A percentile compares a stretch with the other conserved stretches of the same genome.
phyloP scores from a whole-genome alignment of 495 filamentous ascomycete species.

The Polyplosphaeria fusca region DNA sequence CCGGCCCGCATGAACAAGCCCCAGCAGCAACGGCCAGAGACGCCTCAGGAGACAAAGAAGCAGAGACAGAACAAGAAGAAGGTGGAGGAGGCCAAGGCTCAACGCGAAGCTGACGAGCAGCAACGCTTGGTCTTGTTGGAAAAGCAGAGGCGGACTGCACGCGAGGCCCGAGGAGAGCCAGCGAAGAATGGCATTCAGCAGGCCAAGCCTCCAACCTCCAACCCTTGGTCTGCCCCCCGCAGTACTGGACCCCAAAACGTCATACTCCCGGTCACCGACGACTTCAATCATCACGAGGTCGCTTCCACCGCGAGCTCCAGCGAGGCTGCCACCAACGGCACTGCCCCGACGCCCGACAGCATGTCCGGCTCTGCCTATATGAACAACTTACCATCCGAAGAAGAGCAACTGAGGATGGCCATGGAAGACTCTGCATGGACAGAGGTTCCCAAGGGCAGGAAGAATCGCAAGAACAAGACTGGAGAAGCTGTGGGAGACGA shows the following conservation, averaged over 20 bases:
- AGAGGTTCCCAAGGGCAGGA: conserved; percentile 62
- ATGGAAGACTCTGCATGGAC: conserved; percentile 66
- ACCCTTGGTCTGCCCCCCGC: conserved; percentile 52
- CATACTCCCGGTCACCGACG: conserved; percentile 80
- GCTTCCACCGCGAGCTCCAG: conserved; percentile 40
- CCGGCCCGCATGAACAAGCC: conserved; percentile 60
- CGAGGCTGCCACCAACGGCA: conserved; percentile 29
- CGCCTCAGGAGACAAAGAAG: conserved; percentile 75
- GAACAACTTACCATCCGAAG: conserved; percentile 70
- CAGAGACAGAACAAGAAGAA: conserved; percentile 83
- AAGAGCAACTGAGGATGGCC: conserved; percentile 76
- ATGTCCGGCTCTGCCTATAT: conserved; percentile 39
- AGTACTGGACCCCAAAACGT: conserved; percentile 47
- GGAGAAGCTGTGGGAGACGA: conserved; percentile 43
- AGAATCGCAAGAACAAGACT: conserved; percentile 57
- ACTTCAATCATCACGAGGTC: conserved; percentile 50
- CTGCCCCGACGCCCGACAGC: conserved; percentile 34
- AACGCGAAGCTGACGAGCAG: conserved; percentile 70
- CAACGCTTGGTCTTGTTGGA: conserved; percentile 68
- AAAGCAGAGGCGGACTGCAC: conserved; percentile 74
- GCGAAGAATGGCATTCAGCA: conserved; percentile 67
- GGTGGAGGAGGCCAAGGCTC: conserved; percentile 67
- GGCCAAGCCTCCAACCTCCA: conserved; percentile 55
- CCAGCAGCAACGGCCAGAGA: conserved; percentile 52
- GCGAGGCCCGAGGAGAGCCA: conserved; percentile 71